Percentiles rank a stretch among this genome's conserved stretches.
Conservation (phyloP, 371 early-diverging fungal species). For the Batrachochytrium dendrobatidis region DNA sequence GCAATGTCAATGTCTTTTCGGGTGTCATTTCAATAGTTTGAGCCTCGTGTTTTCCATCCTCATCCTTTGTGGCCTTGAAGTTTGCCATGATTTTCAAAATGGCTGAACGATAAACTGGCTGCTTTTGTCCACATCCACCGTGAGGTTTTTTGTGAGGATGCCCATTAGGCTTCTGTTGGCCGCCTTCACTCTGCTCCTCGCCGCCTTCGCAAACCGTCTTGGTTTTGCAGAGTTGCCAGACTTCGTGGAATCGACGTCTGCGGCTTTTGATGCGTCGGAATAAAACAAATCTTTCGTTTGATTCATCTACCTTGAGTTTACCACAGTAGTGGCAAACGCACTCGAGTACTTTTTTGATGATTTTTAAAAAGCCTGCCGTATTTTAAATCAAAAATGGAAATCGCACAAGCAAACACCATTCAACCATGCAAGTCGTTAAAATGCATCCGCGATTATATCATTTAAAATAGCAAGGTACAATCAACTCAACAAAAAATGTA, state of each 20-base stretch:
- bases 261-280: constrained; percentile 68
- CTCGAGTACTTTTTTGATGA: constrained; percentile 97
- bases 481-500: too few species aligned
- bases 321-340: constrained; percentile 98
- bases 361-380: constrained; percentile 38
- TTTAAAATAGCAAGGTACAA: too few species aligned
- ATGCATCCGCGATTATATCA: too few species aligned
- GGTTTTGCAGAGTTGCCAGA: constrained; percentile 90
- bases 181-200: constrained; percentile 42
- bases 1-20: constrained; percentile 74
- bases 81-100: constrained; percentile 80
- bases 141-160: constrained; percentile 45
- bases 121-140: constrained; percentile 92
- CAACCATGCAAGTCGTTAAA: too few species aligned
- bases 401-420: not conserved
- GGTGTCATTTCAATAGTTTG: constrained; percentile 68
- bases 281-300: constrained; percentile 61
- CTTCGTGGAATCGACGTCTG: constrained; percentile 69
- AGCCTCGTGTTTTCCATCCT: constrained; percentile 45
- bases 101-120: constrained; percentile 87
- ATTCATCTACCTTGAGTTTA: constrained; percentile 71
- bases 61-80: constrained; percentile 50
- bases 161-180: not conserved
- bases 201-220: constrained; percentile 85
- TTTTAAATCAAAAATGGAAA: constrained; percentile 7